Conservation (phyloP, 2,329 filamentous ascomycete species). For the Exophiala sideris region DNA sequence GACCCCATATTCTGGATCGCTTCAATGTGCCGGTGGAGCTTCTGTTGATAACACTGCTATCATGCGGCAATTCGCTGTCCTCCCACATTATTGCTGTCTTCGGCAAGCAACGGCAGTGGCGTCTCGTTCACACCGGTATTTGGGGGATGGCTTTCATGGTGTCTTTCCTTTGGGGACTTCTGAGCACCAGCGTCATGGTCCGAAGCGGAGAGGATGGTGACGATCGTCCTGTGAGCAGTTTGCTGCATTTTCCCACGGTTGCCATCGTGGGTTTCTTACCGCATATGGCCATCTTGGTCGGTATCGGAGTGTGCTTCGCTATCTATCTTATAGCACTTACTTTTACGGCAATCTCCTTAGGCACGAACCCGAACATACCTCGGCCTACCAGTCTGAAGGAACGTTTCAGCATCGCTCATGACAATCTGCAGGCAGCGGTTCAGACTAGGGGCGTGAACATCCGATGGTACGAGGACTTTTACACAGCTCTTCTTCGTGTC, state of each 20-base stretch:
- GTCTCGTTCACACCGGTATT: conserved; percentile 81
- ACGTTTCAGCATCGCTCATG: conserved; percentile 68
- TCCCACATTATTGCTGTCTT: conserved; percentile 80
- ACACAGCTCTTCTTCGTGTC: conserved; percentile 79
- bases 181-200: conserved; percentile 42
- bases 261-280: conserved; percentile 94
- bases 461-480: conserved; percentile 89
- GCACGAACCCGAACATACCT: conserved; percentile 47
- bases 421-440: conserved; percentile 88
- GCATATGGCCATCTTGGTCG: conserved; percentile 78
- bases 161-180: conserved; percentile 74
- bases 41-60: conserved; percentile 80
- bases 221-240: conserved; percentile 46
- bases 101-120: conserved; percentile 71
- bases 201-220: conserved; percentile 24
- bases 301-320: conserved; percentile 68
- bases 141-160: conserved; percentile 91
- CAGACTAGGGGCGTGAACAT: conserved; percentile 78
- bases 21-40: conserved; percentile 90
- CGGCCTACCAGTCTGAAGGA: conserved; percentile 50
- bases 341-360: conserved; percentile 67
- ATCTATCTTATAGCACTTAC: conserved; percentile 77
- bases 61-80: conserved; percentile 79
- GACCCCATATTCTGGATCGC: conserved; percentile 63
- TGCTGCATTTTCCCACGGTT: conserved; percentile 86